Base-by-base conservation (phyloP, 768 basidiomycete genomes). In the Hygrocybe punicea region DNA sequence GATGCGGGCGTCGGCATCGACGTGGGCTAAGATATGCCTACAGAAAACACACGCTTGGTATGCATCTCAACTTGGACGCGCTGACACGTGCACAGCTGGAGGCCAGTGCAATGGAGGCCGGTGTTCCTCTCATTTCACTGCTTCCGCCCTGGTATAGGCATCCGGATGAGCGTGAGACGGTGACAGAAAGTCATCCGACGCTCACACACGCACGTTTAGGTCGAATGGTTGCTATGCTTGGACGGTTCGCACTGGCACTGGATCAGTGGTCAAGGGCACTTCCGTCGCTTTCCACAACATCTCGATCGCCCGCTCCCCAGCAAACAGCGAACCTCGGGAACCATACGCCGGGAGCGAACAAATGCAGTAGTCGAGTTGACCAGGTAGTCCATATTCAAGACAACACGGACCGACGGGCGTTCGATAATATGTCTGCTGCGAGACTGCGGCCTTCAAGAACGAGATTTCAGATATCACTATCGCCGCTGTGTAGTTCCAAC, bases 91-190 rank as follows among this genome's bases (percentile, higher is more conserved):
- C 68, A 7, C 80, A 87, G 67, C 75, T 87, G 11, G 79, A 86
- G 57, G 77, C 76, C 17, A 82, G 86, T 3, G 84, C 86, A 4
- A 73, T 84, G 61, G 89, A 90, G 67, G 84, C 86, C 3, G 86
- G 86, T 3, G 81, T 83, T 0, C 79, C 86, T 1, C 74, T 86
- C 1, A 71, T 75, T 36, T 76, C 73, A 34, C 73, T 87, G 3
- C 67, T 84, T 2, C 82, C 82, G 2, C 66, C 68, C 6, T 67
- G 67, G 23, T 73, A 75, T 37, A 67, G 53, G 63, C 57, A 58
- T n/a, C n/a, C n/a, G n/a, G n/a, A n/a, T n/a, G n/a, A 29, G 29
- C 29, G 29, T 29, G 29, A 4, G 29, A 29, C 8, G 10, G 47
- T 6, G 16, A 33, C 35, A 16, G 48, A 14, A n/a, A 13, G 34